Conservation (phyloP, 2,329 filamentous ascomycete genomes). For the Claviceps sp. region DNA sequence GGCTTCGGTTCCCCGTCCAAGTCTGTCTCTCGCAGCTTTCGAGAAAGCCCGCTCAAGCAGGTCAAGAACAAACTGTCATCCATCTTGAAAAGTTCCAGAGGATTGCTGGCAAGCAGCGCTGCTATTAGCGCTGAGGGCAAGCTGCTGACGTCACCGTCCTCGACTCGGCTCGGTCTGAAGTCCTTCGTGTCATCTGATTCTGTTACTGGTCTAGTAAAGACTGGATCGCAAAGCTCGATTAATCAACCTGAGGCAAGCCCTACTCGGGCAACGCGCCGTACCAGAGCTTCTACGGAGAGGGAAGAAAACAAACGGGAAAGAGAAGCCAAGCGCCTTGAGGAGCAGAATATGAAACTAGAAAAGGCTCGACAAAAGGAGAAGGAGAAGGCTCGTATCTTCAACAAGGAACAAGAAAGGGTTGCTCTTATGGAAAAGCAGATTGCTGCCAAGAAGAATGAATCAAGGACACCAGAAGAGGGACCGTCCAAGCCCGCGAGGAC, state of each 20-base stretch:
- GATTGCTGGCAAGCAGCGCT: constrained; percentile 67
- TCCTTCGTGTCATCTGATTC: constrained; percentile 35
- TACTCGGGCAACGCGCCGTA: constrained; percentile 30
- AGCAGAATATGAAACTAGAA: constrained; percentile 49
- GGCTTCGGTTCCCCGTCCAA: constrained; percentile 36
- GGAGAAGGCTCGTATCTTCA: constrained; percentile 49
- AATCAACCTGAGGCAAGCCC: constrained; percentile 24
- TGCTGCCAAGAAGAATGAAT: constrained; percentile 39
- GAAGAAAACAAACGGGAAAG: constrained; percentile 55
- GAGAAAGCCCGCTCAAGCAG: constrained; percentile 74
- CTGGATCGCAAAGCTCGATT: constrained; percentile 9
- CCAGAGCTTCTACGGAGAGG: constrained; percentile 45
- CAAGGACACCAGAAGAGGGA: constrained; percentile 26
- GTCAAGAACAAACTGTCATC: constrained; percentile 89
- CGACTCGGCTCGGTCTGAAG: constrained; percentile 30
- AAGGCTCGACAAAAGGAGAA: constrained; percentile 58
- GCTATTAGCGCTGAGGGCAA: constrained; percentile 50
- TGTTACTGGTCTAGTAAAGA: constrained; percentile 18
- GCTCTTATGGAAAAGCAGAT: constrained; percentile 40
- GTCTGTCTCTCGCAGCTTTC: constrained; percentile 41
- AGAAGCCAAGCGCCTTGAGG: constrained; percentile 46
- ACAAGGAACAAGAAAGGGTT: constrained; percentile 42
- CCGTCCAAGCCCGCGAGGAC: constrained; percentile 30
- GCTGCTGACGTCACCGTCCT: constrained; percentile 41
- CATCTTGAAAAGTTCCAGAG: constrained; percentile 76